A percentile compares a stretch with the other conserved stretches of the same genome.
Conservation (phyloP, 2,329 filamentous ascomycete genomes). For the Phaeosphaeria sp. region DNA sequence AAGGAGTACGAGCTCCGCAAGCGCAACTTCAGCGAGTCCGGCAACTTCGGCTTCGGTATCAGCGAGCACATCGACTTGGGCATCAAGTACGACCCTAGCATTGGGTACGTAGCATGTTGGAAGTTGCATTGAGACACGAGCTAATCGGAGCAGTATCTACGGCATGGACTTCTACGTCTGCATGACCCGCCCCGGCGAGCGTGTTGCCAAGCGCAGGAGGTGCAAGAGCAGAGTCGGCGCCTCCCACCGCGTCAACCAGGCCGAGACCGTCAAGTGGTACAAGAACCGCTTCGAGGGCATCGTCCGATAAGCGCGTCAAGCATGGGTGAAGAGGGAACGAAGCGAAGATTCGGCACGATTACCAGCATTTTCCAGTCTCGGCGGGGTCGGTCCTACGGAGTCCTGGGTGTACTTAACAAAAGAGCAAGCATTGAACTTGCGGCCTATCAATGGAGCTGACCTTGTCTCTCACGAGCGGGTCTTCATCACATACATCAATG, state of each 20-base stretch:
- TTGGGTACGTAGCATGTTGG: slow-evolving; percentile 39
- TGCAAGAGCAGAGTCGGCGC: slow-evolving; percentile 85
- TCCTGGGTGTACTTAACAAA: slow-evolving; percentile 52
- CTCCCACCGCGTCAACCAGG: slow-evolving; percentile 90
- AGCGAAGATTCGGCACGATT: slow-evolving; percentile 43
- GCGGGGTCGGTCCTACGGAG: slow-evolving; percentile 47
- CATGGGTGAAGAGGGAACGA: slow-evolving; percentile 32
- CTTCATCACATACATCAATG: slow-evolving; percentile 58
- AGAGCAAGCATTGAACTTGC: slow-evolving; percentile 49
- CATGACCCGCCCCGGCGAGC: slow-evolving; percentile 99
- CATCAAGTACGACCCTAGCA: slow-evolving; percentile 73
- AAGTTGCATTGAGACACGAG: slow-evolving; percentile 2
- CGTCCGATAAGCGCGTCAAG: slow-evolving; percentile 78
- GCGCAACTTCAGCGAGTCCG: slow-evolving; percentile 99
- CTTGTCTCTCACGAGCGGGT: slow-evolving; percentile 45
- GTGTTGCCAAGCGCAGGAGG: slow-evolving; percentile 93
- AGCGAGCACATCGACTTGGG: slow-evolving; percentile 99
- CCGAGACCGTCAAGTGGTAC: slow-evolving; percentile 98
- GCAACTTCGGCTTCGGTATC: slow-evolving; percentile 97
- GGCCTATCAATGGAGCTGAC: slow-evolving; percentile 56
- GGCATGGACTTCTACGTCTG: slow-evolving; percentile 99
- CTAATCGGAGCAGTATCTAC: slow-evolving; percentile 48
- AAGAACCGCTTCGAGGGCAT: slow-evolving; percentile 97
- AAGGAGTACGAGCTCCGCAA: slow-evolving; percentile 99
- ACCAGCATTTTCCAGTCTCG: slow-evolving; percentile 49